Percentiles rank a stretch among this genome's conserved stretches.
phyloP scores from a whole-genome alignment of 208 protist species.

The Balamuthia mandrillaris region DNA sequence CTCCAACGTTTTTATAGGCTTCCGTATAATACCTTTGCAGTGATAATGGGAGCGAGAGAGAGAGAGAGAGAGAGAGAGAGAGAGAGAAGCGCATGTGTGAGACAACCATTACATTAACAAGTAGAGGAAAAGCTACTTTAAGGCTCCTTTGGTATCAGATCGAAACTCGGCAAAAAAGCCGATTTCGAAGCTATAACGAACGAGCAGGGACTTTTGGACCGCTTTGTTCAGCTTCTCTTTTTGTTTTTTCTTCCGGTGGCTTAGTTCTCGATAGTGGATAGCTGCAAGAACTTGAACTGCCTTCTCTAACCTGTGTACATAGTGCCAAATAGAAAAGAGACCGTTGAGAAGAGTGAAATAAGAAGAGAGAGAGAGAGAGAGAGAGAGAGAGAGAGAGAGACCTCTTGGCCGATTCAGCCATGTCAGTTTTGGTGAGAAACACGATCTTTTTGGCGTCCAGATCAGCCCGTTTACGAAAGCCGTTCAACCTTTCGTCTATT shows the following conservation, averaged over 20 bases:
- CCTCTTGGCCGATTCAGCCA: not conserved
- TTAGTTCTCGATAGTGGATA: not conserved
- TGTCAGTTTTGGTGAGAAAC: not conserved
- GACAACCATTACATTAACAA: not conserved
- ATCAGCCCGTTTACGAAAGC: not conserved
- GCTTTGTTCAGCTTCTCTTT: constrained; percentile 47
- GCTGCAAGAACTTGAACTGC: not conserved
- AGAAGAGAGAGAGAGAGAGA: not conserved
- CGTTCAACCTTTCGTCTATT: not conserved
- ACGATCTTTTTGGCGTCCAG: constrained; percentile 17
- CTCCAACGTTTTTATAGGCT: not conserved
- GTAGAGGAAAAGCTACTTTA: constrained; percentile 30
- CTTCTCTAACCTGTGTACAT: constrained; percentile 32
- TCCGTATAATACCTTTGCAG: not conserved
- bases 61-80: not conserved
- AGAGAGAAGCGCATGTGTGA: not conserved
- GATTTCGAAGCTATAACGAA: constrained; percentile 57
- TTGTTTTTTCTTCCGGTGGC: constrained; percentile 28
- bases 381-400: no score
- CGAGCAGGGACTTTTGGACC: constrained; percentile 13
- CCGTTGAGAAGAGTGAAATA: constrained; percentile 30
- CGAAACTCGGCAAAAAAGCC: constrained; percentile 49
- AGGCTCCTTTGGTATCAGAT: constrained; percentile 26
- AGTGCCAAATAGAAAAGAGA: constrained; percentile 11
- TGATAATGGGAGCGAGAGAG: not conserved